phyloP scores from a whole-genome alignment of 306 rosid species.

The Quercus wislizeni region DNA sequence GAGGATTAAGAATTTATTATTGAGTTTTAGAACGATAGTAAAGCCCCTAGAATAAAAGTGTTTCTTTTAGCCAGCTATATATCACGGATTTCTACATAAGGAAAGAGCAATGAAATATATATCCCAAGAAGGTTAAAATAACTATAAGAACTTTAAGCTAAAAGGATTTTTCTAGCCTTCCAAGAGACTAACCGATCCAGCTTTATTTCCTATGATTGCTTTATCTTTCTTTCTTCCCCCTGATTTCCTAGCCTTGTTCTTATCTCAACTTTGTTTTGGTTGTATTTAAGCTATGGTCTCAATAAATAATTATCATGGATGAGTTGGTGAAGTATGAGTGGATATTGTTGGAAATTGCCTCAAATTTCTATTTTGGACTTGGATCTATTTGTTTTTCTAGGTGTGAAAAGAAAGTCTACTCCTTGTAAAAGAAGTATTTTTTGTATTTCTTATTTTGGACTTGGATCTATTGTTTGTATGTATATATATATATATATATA shows the following conservation, averaged over 20 bases:
- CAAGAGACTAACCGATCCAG: background rate
- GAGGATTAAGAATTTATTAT: background rate
- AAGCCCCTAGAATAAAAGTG: background rate
- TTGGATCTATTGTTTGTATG: too few species aligned
- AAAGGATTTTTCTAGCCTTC: background rate
- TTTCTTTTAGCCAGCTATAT: background rate
- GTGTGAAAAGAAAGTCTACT: too few species aligned
- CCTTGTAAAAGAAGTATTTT: too few species aligned
- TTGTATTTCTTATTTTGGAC: too few species aligned
- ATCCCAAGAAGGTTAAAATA: background rate
- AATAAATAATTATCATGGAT: background rate
- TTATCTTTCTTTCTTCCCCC: background rate
- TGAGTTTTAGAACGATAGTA: background rate
- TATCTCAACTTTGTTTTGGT: background rate
- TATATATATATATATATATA: too few species aligned
- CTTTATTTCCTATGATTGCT: background rate
- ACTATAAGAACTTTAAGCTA: background rate
- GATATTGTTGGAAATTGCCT: background rate
- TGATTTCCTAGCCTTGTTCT: background rate
- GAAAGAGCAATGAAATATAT: background rate
- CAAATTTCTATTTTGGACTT: background rate
- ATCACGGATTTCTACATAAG: background rate
- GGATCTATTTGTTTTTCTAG: too few species aligned
- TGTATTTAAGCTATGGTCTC: background rate
- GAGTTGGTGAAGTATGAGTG: background rate